Evolutionary conservation across 2,329 filamentous ascomycete species (phyloP).

Genomic region (Drechslerella coelobrocha): DNA sequence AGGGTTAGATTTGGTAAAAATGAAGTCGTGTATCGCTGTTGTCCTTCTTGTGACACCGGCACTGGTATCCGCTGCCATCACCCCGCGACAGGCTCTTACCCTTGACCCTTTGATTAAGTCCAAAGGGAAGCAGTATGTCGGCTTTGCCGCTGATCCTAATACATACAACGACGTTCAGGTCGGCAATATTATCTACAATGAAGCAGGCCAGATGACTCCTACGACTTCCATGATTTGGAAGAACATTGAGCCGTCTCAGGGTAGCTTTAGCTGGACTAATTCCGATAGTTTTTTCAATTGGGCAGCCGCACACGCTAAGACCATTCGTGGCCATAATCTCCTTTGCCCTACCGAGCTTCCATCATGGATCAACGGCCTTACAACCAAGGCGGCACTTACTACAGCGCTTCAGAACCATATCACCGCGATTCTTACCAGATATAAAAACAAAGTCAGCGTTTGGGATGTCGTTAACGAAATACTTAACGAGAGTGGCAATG

Average conservation of each 20-base stretch:
- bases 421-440: constrained; percentile 65
- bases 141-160: constrained; percentile 65
- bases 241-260: constrained; percentile 61
- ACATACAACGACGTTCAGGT: constrained; percentile 63
- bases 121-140: constrained; percentile 63
- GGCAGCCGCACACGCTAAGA: constrained; percentile 65
- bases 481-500: constrained; percentile 3
- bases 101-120: constrained; percentile 43
- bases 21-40: no score
- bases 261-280: constrained; percentile 64
- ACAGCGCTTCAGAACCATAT: constrained; percentile 68
- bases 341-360: constrained; percentile 69
- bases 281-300: constrained; percentile 68
- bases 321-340: constrained; percentile 70
- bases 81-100: background rate
- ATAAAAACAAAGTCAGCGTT: constrained; percentile 68
- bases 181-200: constrained; percentile 64
- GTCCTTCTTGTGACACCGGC: no score
- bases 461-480: constrained; percentile 58
- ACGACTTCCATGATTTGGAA: constrained; percentile 77
- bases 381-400: constrained; percentile 62
- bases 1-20: no score
- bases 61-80: no score
- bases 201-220: constrained; percentile 70
- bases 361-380: constrained; percentile 65